Conservation (phyloP, 2,329 filamentous ascomycete genomes). For the Pseudogymnoascus sp. region DNA sequence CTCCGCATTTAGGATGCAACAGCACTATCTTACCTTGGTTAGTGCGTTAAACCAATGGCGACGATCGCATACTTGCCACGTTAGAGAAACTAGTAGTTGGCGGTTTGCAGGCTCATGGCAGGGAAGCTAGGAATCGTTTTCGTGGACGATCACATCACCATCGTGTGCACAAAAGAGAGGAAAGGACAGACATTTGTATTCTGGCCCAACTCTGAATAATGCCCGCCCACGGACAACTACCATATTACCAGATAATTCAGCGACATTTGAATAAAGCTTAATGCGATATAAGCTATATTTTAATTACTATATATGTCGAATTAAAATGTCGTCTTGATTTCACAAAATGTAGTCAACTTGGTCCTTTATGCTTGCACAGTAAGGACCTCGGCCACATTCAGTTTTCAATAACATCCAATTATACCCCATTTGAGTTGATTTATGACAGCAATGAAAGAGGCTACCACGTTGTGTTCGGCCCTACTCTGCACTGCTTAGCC, state of each 20-base stretch:
- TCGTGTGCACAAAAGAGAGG: neutral
- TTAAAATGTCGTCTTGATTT: neutral
- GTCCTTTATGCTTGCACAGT: no score
- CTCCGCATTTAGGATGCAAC: neutral
- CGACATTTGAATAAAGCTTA: neutral
- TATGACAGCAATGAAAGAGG: neutral
- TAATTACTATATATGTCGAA: neutral
- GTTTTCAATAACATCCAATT: neutral
- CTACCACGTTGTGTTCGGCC: neutral
- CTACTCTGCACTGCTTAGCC: neutral
- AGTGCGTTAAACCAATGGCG: neutral
- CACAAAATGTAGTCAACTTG: neutral
- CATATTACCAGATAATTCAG: neutral
- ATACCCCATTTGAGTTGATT: neutral
- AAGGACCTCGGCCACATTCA: neutral
- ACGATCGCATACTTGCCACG: neutral
- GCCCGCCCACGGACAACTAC: neutral
- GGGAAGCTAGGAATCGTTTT: neutral
- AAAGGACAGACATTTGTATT: neutral
- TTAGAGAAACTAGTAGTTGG: neutral
- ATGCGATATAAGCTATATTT: neutral
- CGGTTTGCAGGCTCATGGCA: neutral
- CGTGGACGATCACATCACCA: neutral
- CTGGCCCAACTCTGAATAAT: neutral
- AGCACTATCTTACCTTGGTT: neutral